These are phyloP conservation scores for Trichaptum fuscoviolaceum DNA, from an alignment of 768 basidiomycete genomes.

Conservation along the genomic window DNA sequence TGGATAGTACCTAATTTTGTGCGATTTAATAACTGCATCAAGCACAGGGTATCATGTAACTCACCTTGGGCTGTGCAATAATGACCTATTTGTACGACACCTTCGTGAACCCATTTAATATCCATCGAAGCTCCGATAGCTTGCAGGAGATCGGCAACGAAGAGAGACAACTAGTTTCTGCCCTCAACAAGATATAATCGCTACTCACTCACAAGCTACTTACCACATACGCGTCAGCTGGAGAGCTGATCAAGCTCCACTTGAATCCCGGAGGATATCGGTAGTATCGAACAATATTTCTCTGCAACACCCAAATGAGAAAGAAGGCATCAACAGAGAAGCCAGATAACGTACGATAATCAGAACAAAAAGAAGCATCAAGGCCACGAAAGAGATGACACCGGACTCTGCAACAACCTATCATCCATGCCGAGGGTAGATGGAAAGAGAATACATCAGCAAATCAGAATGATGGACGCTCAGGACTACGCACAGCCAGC, in stretches of 20 bases:
- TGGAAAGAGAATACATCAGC: background rate
- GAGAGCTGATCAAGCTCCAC: conserved; percentile 27
- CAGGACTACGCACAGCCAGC: conserved; percentile 23
- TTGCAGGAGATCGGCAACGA: conserved; percentile 28
- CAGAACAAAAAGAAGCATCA: conserved; percentile 26
- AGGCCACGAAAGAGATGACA: conserved; percentile 28
- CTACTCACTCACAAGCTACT: background rate
- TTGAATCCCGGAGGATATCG: conserved; percentile 14
- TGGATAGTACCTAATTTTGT: conserved; percentile 28
- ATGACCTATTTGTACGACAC: conserved; percentile 26
- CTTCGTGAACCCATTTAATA: conserved; percentile 30
- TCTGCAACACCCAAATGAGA: conserved; percentile 13
- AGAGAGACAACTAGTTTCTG: conserved; percentile 17
- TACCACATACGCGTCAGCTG: conserved; percentile 39
- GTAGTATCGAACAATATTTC: conserved; percentile 25
- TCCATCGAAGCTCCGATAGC: conserved; percentile 33
- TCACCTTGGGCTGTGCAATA: conserved; percentile 36
- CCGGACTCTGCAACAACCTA: conserved; percentile 32
- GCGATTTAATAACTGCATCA: background rate
- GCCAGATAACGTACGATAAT: conserved; percentile 22
- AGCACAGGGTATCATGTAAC: background rate
- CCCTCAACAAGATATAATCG: conserved; percentile 5
- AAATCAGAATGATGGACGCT: background rate
- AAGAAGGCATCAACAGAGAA: background rate
- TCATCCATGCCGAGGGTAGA: conserved; percentile 1